Base-by-base conservation (phyloP, 2,329 filamentous ascomycete species). In the Trichoderma citrinoviride region DNA sequence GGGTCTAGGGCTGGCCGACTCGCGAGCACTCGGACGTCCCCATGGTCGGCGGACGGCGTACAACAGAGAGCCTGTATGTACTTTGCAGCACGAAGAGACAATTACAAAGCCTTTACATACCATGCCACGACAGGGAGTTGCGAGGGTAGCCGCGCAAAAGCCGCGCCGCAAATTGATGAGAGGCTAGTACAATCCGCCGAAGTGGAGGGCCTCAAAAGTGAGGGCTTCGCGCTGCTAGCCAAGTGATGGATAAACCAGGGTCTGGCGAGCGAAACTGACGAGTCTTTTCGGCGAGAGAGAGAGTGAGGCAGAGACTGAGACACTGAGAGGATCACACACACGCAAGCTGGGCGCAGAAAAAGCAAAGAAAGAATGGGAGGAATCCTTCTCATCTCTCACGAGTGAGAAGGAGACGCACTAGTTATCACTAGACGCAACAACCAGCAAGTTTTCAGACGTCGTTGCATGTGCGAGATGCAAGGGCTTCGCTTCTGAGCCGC, bases 141-240 rank as follows among this genome's bases (percentile, higher is more conserved):
- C 21, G 44, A 50, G n/a, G 52, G 46, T 27, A 27, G 17, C 40
- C 19, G 56, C 44, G 56, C 44, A 25, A 50, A 60, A 41, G 29
- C 56, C 46, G 44, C 29, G 17, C 33, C 17, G 29, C 43, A 40
- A 43, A 61, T 37, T 37, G 43, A 29, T 3, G 25, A 27, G 37
- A 44, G 43, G n/a, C 23, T 33, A 41, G 47, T 44, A 21, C 43
- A 41, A 43, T 53, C 49, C 10, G 58, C 47, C 19, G 37, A 49
- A 61, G 58, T 43, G 40, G 58, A 61, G 58, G 49, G n/a, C 46
- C 47, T 53, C 49, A 52, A 50, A 61, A 53, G 47, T 50, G 37
- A 61, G 58, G 40, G 46, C 37, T 50, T 44, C 47, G 58, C 19
- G 17, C 44, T 43, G 25, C 46, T 14, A 10, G 37, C 19, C 21